phyloP scores from a whole-genome alignment of 331 rosid genomes.

The Acacia pycnantha region DNA sequence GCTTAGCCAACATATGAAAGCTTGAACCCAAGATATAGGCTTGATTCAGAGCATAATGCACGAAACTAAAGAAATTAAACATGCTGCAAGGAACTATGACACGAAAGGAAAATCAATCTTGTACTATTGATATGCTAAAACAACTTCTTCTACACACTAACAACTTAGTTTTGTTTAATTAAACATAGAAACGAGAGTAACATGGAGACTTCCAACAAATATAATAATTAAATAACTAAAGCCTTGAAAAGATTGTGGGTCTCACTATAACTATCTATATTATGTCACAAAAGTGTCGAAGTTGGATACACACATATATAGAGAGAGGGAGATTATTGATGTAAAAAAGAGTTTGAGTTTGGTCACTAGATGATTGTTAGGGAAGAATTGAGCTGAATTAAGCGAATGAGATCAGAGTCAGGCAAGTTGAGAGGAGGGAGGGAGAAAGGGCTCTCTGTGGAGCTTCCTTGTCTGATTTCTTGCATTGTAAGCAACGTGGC shows the following conservation, averaged over 20 bases:
- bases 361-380: not conserved
- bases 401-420: conserved; percentile 59
- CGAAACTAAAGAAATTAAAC: too few species aligned
- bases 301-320: not conserved
- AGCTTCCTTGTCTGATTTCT: conserved; percentile 77
- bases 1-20: too few species aligned
- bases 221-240: too few species aligned
- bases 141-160: too few species aligned
- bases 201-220: not conserved
- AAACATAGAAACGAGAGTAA: not conserved
- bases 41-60: too few species aligned
- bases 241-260: not conserved
- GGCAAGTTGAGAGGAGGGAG: conserved; percentile 84
- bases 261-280: not conserved
- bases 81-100: too few species aligned
- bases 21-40: too few species aligned
- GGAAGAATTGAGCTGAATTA: conserved; percentile 54
- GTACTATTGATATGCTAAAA: too few species aligned
- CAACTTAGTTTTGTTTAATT: too few species aligned
- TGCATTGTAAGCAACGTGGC: conserved; percentile 72
- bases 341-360: not conserved
- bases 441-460: conserved; percentile 72
- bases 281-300: not conserved
- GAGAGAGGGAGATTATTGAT: not conserved
- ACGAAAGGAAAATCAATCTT: too few species aligned